Conservation (phyloP, 192 early-diverging fungal species). For the Mortierella claussenii region DNA sequence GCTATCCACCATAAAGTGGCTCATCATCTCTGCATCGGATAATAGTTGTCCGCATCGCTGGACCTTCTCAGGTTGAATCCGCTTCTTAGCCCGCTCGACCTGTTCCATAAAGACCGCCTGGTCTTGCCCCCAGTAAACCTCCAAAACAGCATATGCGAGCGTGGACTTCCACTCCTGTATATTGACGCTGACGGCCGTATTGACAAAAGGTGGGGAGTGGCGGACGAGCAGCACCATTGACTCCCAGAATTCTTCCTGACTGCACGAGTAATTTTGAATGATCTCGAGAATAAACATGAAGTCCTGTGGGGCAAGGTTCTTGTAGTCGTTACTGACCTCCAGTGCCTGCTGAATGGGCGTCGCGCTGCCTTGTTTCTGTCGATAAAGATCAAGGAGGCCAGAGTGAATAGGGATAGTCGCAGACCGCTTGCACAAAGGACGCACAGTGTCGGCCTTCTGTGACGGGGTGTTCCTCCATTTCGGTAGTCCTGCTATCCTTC, state of each 20-base stretch:
- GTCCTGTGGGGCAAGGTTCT: constrained; percentile 9
- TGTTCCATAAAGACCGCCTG: constrained; percentile 18
- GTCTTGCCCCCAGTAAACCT: constrained; percentile 19
- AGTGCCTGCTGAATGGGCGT: too few species aligned
- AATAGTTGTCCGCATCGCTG: not conserved
- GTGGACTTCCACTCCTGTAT: constrained; percentile 14
- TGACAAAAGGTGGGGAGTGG: not conserved
- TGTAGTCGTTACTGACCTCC: not conserved
- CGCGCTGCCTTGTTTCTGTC: too few species aligned
- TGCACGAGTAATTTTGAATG: constrained; percentile 23
- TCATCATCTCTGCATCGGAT: constrained; percentile 20
- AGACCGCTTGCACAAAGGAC: not conserved
- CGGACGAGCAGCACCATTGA: constrained; percentile 17
- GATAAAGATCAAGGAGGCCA: constrained; percentile 10
- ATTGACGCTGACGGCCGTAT: not conserved
- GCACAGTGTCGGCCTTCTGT: too few species aligned
- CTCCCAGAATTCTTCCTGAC: constrained; percentile 47
- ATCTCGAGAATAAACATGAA: constrained; percentile 33
- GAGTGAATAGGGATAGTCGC: constrained; percentile 4
- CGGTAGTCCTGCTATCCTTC: constrained; percentile 12
- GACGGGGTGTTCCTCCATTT: constrained; percentile 1
- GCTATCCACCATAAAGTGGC: constrained; percentile 16
- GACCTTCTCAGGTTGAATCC: too few species aligned
- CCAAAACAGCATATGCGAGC: constrained; percentile 10
- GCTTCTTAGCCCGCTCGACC: not conserved